Evolutionary conservation across 2,329 filamentous ascomycete genomes (phyloP), one percentile per base, ranked within the genome.

Genomic region (Cytospora paraplurivora): DNA sequence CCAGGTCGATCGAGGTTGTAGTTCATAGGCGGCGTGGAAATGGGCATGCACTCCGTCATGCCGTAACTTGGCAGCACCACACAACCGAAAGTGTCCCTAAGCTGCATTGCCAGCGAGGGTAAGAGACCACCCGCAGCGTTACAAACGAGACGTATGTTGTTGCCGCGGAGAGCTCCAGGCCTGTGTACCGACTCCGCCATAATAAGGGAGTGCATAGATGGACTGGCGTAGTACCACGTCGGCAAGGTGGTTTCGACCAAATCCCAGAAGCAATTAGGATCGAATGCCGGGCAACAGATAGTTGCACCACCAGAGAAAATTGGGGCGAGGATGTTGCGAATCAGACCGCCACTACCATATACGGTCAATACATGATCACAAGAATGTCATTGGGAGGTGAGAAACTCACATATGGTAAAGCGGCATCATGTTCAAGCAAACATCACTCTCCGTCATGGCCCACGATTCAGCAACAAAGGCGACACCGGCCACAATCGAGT

Each of bases 141-240:
- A 68, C 92, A 86, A 72, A 96, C 93, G 77, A 96, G 96, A 68
- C 92, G 87, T 71, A 96, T 64, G 19, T 37, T 57, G 54, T 41
- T 95, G 17, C 82, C 74, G 2, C 91, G 91, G 62, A 87, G 81
- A 17, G 64, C 57, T 17, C 51, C 34, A 1, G 89, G 88, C 62
- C 74, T 83, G 5, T 91, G 92, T 3, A 85, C 75, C 7, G 89
- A 86, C 69, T 84, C 87, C 77, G 89, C 91, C 64, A 96, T 85
- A 4, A 96, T 82, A 71, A 96, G 94, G 73, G 95, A 92, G 76
- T 96, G 92, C 73, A 96, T 96, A 0, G 92, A 96, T 1, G 92
- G 92, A n/a, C 95, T 92, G 1, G 92, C 92, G 0, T 92, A 95
- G 77, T 95, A 96, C 92, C 92, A 96, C 74, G 92, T 96, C 33